Conservation (phyloP, 1,139 yeast species). For the Magnusiomyces sp. region DNA sequence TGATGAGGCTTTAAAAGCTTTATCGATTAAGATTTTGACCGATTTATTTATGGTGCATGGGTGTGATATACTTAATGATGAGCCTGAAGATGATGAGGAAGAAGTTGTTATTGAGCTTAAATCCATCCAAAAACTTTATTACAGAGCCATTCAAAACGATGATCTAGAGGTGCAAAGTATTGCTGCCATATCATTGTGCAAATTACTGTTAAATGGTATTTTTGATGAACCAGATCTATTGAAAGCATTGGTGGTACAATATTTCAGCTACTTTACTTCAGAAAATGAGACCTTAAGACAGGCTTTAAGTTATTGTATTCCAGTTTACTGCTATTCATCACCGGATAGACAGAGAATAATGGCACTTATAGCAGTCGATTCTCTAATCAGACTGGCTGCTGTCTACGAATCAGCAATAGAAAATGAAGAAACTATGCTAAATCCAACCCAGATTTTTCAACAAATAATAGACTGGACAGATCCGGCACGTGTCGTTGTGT, state of each 20-base stretch:
- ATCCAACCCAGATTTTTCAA: constrained; percentile 57
- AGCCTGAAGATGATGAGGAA: constrained; percentile 41
- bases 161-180: constrained; percentile 59
- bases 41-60: constrained; percentile 80
- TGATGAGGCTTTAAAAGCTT: constrained; percentile 50
- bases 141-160: constrained; percentile 47
- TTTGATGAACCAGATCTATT: constrained; percentile 62
- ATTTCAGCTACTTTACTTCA: constrained; percentile 61
- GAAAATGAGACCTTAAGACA: constrained; percentile 65
- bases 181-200: constrained; percentile 83
- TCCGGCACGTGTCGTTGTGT: constrained; percentile 45
- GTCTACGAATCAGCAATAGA: constrained; percentile 35
- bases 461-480: constrained; percentile 84
- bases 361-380: constrained; percentile 58
- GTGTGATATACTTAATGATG: constrained; percentile 47
- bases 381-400: constrained; percentile 48
- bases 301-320: constrained; percentile 79
- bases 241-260: constrained; percentile 62
- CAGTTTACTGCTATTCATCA: constrained; percentile 82
- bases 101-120: neutral
- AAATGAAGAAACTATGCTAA: constrained; percentile 34
- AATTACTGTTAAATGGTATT: constrained; percentile 70
- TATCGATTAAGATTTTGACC: constrained; percentile 61
- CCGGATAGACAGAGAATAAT: constrained; percentile 62
- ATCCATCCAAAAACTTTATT: constrained; percentile 61